Evolutionary conservation across 257 asterid species (phyloP).

Genomic region (Rauvolfia tetraphylla): DNA sequence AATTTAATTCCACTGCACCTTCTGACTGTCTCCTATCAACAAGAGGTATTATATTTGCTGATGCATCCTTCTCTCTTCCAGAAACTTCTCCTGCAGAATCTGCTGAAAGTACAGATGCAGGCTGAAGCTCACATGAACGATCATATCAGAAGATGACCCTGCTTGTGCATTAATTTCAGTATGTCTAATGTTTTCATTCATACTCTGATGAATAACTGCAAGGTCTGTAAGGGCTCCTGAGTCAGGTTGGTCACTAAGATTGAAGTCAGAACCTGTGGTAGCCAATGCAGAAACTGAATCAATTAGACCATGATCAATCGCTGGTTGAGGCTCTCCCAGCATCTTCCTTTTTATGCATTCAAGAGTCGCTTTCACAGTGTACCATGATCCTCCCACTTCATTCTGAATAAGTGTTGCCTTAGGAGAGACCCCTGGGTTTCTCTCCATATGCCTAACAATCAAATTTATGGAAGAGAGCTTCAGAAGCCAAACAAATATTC

Average conservation of each 20-base stretch:
- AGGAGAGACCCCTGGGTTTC: slow-evolving; percentile 25
- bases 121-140: slow-evolving; percentile 8
- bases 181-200: slow-evolving; percentile 2
- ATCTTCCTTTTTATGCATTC: slow-evolving; percentile 19
- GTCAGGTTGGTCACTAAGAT: neutral
- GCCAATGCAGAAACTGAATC: slow-evolving; percentile 1
- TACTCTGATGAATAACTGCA: neutral
- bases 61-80: neutral
- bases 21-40: neutral
- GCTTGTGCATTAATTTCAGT: neutral
- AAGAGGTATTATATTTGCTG: neutral
- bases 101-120: neutral
- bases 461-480: slow-evolving; percentile 6
- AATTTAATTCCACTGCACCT: neutral
- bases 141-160: slow-evolving; percentile 11
- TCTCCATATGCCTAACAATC: slow-evolving; percentile 28
- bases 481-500: slow-evolving; percentile 15
- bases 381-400: slow-evolving; percentile 29
- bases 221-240: neutral
- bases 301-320: neutral
- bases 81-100: neutral
- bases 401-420: slow-evolving; percentile 22
- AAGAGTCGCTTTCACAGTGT: slow-evolving; percentile 19
- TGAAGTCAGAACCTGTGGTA: slow-evolving; percentile 8
- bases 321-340: slow-evolving; percentile 10